phyloP scores from a whole-genome alignment of 768 basidiomycete genomes.

The Trametes cinnabarina region DNA sequence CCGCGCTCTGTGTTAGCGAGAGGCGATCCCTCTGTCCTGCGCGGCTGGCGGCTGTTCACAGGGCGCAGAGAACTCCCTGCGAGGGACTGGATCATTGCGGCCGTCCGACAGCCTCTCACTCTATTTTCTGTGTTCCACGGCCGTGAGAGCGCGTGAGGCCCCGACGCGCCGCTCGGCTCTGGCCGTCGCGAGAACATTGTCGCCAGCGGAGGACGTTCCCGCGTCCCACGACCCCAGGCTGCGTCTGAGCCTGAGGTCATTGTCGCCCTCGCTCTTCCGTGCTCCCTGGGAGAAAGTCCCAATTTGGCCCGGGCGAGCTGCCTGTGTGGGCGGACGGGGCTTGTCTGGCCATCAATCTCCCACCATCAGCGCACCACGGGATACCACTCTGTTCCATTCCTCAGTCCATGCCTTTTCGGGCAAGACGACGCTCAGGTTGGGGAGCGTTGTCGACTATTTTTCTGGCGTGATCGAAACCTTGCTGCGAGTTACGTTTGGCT shows the following conservation, averaged over 20 bases:
- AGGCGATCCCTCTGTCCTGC: neutral
- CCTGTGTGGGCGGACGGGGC: neutral
- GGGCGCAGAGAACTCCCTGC: neutral
- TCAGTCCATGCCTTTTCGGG: conserved; percentile 5
- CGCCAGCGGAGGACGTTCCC: neutral
- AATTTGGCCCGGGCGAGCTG: neutral
- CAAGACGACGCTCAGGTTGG: neutral
- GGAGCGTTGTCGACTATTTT: neutral
- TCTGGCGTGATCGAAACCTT: neutral
- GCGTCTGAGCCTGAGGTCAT: conserved; percentile 2
- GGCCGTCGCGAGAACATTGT: conserved; percentile 3
- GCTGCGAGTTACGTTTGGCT: neutral
- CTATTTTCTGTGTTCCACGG: conserved; percentile 4
- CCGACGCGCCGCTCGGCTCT: neutral
- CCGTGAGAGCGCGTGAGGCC: neutral
- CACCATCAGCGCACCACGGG: conserved; percentile 15
- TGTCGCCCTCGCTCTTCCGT: neutral
- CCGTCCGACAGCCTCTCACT: conserved; percentile 2
- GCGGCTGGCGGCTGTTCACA: too few species aligned
- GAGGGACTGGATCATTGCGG: neutral
- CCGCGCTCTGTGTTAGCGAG: too few species aligned
- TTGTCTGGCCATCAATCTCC: conserved; percentile 4
- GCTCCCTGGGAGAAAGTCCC: neutral
- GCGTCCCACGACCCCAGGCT: neutral
- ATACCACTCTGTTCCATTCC: conserved; percentile 15